phyloP scores from a whole-genome alignment of 1,284 basidiomycete species.

The Leccinum fallax region DNA sequence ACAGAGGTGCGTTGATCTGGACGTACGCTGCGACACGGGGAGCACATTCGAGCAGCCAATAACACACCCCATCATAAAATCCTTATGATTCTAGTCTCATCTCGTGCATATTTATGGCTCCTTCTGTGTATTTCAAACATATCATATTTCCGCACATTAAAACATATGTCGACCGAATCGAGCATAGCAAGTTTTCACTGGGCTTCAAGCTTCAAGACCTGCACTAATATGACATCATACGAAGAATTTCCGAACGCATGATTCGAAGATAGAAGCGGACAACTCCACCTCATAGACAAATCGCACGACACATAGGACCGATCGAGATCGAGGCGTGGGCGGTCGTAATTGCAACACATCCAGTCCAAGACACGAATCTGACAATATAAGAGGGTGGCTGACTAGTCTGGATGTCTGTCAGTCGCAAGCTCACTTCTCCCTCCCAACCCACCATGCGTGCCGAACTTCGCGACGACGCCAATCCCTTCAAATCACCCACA shows the following conservation, averaged over 20 bases:
- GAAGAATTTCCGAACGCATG: too few species aligned
- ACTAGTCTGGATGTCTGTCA: not conserved
- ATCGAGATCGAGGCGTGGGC: slow-evolving; percentile 1
- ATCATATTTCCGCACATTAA: too few species aligned
- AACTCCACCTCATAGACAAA: not conserved
- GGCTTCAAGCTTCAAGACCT: not conserved
- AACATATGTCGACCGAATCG: too few species aligned
- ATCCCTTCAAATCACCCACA: slow-evolving; percentile 29
- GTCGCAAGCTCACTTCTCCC: not conserved
- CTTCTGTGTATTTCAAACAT: too few species aligned
- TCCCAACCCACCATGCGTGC: slow-evolving; percentile 15
- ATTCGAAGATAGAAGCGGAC: not conserved
- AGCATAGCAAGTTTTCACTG: too few species aligned
- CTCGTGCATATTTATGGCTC: too few species aligned
- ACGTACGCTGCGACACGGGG: too few species aligned
- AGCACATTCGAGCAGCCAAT: too few species aligned
- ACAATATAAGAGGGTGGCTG: slow-evolving; percentile 15
- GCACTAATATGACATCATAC: too few species aligned
- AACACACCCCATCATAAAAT: too few species aligned
- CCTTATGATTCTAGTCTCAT: too few species aligned
- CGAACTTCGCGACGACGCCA: not conserved
- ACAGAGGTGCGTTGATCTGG: too few species aligned
- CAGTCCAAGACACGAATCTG: slow-evolving; percentile 5
- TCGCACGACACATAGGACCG: not conserved
- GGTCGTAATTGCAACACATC: slow-evolving; percentile 15